These are phyloP conservation scores for Davidsoniella neocaledoniae DNA, from an alignment of 2,329 filamentous ascomycete species.

Conservation along the genomic window DNA sequence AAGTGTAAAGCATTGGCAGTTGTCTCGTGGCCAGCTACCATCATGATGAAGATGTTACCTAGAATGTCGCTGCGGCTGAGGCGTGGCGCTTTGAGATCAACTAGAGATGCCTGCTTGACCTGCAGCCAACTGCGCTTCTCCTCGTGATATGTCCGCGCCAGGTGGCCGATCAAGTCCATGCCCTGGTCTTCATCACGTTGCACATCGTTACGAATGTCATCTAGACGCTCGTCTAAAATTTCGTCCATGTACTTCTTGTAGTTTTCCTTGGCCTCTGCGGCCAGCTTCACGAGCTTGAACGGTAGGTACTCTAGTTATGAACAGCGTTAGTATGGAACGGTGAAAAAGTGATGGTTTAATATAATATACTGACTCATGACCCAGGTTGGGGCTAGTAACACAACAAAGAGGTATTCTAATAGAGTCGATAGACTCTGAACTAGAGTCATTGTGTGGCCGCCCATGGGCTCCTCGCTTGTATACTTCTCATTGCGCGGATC, in stretches of 20 bases:
- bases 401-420: slow-evolving; percentile 44
- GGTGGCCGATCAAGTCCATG: slow-evolving; percentile 36
- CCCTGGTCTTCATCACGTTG: slow-evolving; percentile 26
- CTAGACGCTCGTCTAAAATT: slow-evolving; percentile 44
- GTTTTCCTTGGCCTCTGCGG: slow-evolving; percentile 40
- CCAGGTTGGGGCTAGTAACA: slow-evolving; percentile 43
- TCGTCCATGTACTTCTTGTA: slow-evolving; percentile 55
- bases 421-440: slow-evolving; percentile 42
- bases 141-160: slow-evolving; percentile 28
- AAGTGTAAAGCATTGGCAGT: slow-evolving; percentile 63
- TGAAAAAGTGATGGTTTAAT: background rate
- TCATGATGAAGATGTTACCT: slow-evolving; percentile 53
- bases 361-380: slow-evolving; percentile 29
- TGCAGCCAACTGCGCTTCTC: slow-evolving; percentile 8
- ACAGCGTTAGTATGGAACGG: background rate
- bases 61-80: slow-evolving; percentile 50
- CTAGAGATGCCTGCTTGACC: slow-evolving; percentile 12
- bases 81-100: slow-evolving; percentile 19
- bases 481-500: slow-evolving; percentile 33
- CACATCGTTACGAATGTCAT: slow-evolving; percentile 21
- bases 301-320: slow-evolving; percentile 26
- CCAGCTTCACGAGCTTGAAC: slow-evolving; percentile 31
- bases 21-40: slow-evolving; percentile 65
- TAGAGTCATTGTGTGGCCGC: slow-evolving; percentile 48
- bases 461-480: slow-evolving; percentile 26